phyloP scores from a whole-genome alignment of 352 stramenopile genomes.

The Globisporangium cylindrosporum region DNA sequence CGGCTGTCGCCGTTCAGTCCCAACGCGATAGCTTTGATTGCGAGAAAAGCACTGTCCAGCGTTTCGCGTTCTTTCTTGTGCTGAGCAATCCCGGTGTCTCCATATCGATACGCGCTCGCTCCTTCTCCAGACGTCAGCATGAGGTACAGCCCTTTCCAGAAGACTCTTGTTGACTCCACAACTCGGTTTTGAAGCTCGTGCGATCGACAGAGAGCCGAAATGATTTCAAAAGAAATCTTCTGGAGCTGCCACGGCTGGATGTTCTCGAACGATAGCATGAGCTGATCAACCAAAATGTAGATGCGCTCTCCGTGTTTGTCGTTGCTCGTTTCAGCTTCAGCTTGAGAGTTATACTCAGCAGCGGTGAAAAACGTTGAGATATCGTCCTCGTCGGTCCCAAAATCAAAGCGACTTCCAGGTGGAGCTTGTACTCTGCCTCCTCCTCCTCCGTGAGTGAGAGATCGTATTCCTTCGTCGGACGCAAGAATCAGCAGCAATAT shows the following conservation, averaged over 20 bases:
- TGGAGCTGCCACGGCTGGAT: constrained; percentile 81
- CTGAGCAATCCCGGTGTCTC: constrained; percentile 28
- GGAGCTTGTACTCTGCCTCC: constrained; percentile 1
- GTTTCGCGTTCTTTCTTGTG: constrained; percentile 69
- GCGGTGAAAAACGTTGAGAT: constrained; percentile 52
- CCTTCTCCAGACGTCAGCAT: constrained; percentile 68
- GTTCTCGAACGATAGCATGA: constrained; percentile 68
- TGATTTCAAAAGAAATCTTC: constrained; percentile 73
- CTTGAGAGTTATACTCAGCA: constrained; percentile 45
- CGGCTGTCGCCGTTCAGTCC: constrained; percentile 48
- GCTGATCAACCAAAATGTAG: constrained; percentile 56
- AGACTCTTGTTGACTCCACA: constrained; percentile 57
- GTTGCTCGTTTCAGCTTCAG: constrained; percentile 24
- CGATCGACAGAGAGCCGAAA: constrained; percentile 59
- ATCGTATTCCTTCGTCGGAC: constrained; percentile 48
- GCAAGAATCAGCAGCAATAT: constrained; percentile 49
- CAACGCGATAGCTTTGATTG: constrained; percentile 56
- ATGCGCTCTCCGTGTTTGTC: constrained; percentile 43
- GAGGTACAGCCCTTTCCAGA: constrained; percentile 79
- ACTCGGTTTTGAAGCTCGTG: constrained; percentile 60
- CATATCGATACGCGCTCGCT: constrained; percentile 34
- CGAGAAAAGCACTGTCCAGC: constrained; percentile 67
- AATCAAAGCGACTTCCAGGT: constrained; percentile 33
- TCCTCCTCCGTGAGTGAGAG: constrained; percentile 24
- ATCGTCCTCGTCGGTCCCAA: constrained; percentile 41